phyloP scores from a whole-genome alignment of 1,284 basidiomycete species.

The Heimioporus punctisporus region DNA sequence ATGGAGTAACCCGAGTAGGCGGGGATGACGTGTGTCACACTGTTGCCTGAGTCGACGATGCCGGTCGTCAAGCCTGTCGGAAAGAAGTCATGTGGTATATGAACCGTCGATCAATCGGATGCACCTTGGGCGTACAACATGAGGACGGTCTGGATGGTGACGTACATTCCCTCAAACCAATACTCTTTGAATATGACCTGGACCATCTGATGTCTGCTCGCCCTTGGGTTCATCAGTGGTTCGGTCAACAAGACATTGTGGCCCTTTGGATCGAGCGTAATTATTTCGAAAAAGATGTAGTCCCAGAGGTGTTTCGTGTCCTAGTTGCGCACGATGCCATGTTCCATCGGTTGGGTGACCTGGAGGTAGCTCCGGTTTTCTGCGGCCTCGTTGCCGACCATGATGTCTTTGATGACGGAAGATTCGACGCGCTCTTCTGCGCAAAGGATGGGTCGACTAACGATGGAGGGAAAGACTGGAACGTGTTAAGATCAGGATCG shows the following conservation, averaged over 20 bases:
- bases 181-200: conserved; percentile 99
- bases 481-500: conserved; percentile 1
- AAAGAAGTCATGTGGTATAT: no score
- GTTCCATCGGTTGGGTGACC: conserved; percentile 98
- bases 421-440: conserved; percentile 94
- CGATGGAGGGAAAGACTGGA: conserved; percentile 93
- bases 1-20: conserved; percentile 98
- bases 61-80: conserved; percentile 91
- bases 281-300: conserved; percentile 98
- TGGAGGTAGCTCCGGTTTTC: conserved; percentile 96
- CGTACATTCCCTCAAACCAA: conserved; percentile 95
- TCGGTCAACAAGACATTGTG: conserved; percentile 96
- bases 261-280: conserved; percentile 86
- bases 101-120: conserved; percentile 29
- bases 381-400: conserved; percentile 97
- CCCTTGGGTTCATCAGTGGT: conserved; percentile 99
- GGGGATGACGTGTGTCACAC: conserved; percentile 98
- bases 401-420: conserved; percentile 92
- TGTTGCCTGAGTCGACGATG: conserved; percentile 98
- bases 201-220: conserved; percentile 92
- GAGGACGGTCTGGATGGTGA: conserved; percentile 98
- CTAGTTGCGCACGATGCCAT: conserved; percentile 99
- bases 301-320: conserved; percentile 99
- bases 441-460: conserved; percentile 96
- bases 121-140: conserved; percentile 97